These are phyloP conservation scores for Mitragyna speciosa DNA, from an alignment of 257 asterid genomes.

Conservation along the genomic window DNA sequence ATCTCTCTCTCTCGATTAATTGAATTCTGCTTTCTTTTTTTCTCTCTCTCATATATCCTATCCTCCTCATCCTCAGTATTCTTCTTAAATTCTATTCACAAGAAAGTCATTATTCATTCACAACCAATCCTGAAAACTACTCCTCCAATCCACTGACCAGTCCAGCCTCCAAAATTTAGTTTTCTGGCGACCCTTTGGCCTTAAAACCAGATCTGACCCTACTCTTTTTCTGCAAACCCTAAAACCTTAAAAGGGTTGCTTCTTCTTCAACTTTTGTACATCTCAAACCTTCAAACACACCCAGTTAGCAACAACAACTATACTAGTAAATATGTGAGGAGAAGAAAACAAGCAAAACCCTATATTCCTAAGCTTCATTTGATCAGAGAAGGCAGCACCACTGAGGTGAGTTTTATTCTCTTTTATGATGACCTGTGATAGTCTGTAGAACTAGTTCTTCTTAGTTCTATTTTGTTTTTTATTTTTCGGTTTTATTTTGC, in stretches of 20 bases:
- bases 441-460: background rate
- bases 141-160: background rate
- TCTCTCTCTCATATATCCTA: constrained; percentile 16
- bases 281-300: background rate
- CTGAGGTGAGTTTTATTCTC: constrained; percentile 12
- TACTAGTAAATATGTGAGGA: background rate
- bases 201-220: constrained; percentile 44
- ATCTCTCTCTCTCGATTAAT: background rate
- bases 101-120: constrained; percentile 35
- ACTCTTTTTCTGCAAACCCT: constrained; percentile 22
- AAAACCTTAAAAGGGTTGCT: background rate
- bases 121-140: constrained; percentile 21
- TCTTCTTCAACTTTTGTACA: background rate
- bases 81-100: constrained; percentile 76
- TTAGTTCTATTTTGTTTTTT: background rate
- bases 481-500: background rate
- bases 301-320: background rate
- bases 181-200: constrained; percentile 8
- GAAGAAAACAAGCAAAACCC: background rate
- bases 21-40: background rate
- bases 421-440: background rate
- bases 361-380: background rate
- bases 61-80: constrained; percentile 25
- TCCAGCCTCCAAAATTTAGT: constrained; percentile 10
- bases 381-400: background rate